These are phyloP conservation scores for Wickerhamiella kurtzmanii DNA, from an alignment of 805 yeast species.

Conservation along the genomic window DNA sequence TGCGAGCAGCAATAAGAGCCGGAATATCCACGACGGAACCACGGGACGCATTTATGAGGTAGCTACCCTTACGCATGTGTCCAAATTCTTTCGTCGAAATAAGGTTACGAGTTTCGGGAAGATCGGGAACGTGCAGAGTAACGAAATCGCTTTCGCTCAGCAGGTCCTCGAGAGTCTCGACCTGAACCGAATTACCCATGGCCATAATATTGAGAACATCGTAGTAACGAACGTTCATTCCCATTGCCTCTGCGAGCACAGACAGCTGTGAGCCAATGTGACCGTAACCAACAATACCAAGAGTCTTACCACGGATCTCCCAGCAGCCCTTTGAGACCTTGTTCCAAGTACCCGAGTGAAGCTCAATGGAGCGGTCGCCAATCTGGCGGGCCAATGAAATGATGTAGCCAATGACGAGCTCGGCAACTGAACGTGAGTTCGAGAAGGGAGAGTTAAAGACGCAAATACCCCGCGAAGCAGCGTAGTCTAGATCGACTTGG, in stretches of 20 bases:
- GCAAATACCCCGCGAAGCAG: conserved; percentile 86
- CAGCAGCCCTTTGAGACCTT: conserved; percentile 90
- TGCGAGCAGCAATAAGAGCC: conserved; percentile 81
- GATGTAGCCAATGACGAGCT: conserved; percentile 88
- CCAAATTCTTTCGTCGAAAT: conserved; percentile 83
- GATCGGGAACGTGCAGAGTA: conserved; percentile 87
- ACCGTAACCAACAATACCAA: conserved; percentile 95
- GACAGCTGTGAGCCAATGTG: conserved; percentile 96
- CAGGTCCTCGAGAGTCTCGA: conserved; percentile 68
- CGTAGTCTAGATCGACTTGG: conserved; percentile 86
- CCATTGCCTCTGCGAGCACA: conserved; percentile 93
- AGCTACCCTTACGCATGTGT: conserved; percentile 92
- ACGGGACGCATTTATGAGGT: conserved; percentile 89
- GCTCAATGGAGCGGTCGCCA: conserved; percentile 90
- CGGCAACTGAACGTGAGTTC: conserved; percentile 97
- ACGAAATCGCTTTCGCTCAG: conserved; percentile 75
- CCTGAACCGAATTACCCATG: conserved; percentile 93
- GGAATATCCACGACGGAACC: conserved; percentile 97
- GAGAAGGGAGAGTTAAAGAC: conserved; percentile 98
- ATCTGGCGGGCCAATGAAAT: conserved; percentile 89
- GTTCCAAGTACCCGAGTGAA: conserved; percentile 97
- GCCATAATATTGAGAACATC: conserved; percentile 91
- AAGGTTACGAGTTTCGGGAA: conserved; percentile 82
- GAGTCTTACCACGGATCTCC: conserved; percentile 98
- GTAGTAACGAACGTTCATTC: conserved; percentile 90